Base-by-base conservation (phyloP, 306 rosid species). In the Begonia masoniana region DNA sequence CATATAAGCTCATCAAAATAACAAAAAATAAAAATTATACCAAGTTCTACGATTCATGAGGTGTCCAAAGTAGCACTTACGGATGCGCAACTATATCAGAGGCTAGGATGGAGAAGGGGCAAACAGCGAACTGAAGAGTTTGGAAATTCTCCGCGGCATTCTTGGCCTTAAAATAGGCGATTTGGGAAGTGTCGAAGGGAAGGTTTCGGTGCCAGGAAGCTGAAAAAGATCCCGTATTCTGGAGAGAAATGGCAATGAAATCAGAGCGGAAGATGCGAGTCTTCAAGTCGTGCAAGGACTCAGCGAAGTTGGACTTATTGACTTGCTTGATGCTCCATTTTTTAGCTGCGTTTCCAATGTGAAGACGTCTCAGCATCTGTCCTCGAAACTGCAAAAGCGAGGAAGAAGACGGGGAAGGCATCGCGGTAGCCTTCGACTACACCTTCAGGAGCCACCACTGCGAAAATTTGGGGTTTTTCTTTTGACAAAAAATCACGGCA, bases 281-380 rank as follows among this genome's bases (percentile, higher is more conserved):
- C 58, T 73, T 73, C 9, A 89, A 57, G 61, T 82, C 82, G 26
- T 63, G 66, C 59, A 86, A 14, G n/a, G 82, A 75, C 49, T 81
- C 73, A 9, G 17, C 19, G 68, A 82, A 82, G 73, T 89, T 79
- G 57, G 81, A 57, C 57, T 64, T 78, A 1, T 78, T 79, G 54
- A 89, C 94, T 54, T 85, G 88, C 71, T 77, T 85, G 39, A 85
- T 82, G 35, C 65, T 77, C 91, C 91, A 76, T 66, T 72, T 72
- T 7, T 54, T 19, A 12, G 62, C 45, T 17, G 42, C 36, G 9
- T 50, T 68, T 54, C 76, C 55, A 65, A 78, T 59, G 54, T 77
- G 41, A 12, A 61, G 68, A 35, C 89, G 94, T 19, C 60, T 74
- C 71, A 62, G 87, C 41, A 66, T 51, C 49, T 53, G 5, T 6